Conservation (phyloP, 768 basidiomycete species). For the Serendipita sp. region DNA sequence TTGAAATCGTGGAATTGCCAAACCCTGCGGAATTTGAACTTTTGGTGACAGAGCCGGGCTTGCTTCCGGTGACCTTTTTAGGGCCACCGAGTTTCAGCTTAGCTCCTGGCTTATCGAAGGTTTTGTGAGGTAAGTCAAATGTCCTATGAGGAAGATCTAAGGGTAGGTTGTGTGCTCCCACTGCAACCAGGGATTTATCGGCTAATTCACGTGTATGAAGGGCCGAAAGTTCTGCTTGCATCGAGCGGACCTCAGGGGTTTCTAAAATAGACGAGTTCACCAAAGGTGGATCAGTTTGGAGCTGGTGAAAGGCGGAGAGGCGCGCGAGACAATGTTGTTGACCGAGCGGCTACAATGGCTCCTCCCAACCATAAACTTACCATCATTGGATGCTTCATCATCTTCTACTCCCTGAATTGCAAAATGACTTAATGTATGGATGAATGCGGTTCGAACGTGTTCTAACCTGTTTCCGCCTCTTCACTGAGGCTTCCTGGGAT, state of each 20-base stretch:
- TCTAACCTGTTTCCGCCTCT: constrained; percentile 2
- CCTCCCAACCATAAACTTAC: background rate
- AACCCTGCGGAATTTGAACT: background rate
- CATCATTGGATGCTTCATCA: background rate
- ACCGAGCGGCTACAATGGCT: background rate
- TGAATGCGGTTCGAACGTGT: background rate
- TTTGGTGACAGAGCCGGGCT: background rate
- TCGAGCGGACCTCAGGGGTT: background rate
- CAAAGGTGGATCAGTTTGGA: background rate
- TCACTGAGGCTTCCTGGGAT: background rate
- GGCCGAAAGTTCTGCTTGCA: background rate
- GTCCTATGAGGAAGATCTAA: background rate
- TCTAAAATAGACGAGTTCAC: background rate
- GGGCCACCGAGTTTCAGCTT: background rate
- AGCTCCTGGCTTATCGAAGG: too few species aligned
- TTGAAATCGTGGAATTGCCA: background rate
- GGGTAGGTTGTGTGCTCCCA: background rate
- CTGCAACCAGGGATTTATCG: background rate
- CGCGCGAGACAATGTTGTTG: background rate
- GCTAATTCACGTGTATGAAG: background rate
- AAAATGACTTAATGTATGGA: background rate
- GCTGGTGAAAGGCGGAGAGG: background rate
- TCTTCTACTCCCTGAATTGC: background rate
- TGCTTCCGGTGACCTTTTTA: background rate
- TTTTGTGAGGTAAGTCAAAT: background rate